Evolutionary conservation across 1,284 basidiomycete genomes (phyloP).

Genomic region (Malassezia obtusa): DNA sequence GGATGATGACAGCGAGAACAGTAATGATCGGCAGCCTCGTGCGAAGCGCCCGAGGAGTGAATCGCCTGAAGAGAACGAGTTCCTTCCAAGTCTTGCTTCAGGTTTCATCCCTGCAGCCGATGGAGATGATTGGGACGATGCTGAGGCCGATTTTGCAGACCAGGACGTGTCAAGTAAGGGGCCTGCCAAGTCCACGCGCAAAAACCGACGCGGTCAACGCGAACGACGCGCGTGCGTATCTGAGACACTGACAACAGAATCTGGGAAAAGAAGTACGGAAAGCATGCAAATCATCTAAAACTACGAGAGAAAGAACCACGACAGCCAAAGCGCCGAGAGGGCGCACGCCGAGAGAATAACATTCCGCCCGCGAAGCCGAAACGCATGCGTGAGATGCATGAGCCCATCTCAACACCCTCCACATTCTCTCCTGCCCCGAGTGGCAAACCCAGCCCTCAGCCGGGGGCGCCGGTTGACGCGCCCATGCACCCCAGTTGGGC

Average conservation of each 20-base stretch:
- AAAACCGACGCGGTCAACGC: conserved; percentile 16
- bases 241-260: conserved; percentile 7
- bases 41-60: neutral
- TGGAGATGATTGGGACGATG: conserved; percentile 17
- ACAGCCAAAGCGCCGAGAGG: neutral
- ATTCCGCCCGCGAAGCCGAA: too few species aligned
- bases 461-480: too few species aligned
- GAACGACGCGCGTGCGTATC: conserved; percentile 16
- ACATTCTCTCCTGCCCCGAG: too few species aligned
- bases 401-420: too few species aligned
- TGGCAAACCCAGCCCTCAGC: too few species aligned
- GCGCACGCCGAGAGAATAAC: too few species aligned
- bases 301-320: conserved; percentile 13
- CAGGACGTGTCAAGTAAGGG: conserved; percentile 1
- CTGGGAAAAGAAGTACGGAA: conserved; percentile 18
- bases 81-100: conserved; percentile 8
- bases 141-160: conserved; percentile 15
- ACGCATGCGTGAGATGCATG: too few species aligned
- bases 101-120: conserved; percentile 11
- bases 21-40: too few species aligned
- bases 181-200: conserved; percentile 12
- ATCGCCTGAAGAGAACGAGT: neutral
- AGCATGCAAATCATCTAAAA: conserved; percentile 14
- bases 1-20: neutral
- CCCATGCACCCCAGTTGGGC: conserved; percentile 18